phyloP scores from a whole-genome alignment of 371 early-diverging fungal species.

The Nosema muscidifuracis region DNA sequence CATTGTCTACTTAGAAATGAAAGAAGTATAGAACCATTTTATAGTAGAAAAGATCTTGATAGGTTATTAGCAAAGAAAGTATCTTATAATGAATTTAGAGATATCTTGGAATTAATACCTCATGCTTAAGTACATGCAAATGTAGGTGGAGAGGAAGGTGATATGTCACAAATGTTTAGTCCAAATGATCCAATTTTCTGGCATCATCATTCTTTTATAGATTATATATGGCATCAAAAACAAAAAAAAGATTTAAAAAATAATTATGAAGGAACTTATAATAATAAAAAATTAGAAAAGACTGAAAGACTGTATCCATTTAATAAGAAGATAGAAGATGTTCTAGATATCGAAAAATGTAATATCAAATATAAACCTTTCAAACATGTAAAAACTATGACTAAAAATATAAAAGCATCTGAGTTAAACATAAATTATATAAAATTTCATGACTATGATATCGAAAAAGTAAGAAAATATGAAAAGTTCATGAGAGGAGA shows the following conservation, averaged over 20 bases:
- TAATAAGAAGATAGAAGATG: conserved; percentile 23
- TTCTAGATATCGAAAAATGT: not conserved
- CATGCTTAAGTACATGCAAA: conserved; percentile 64
- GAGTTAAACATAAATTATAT: not conserved
- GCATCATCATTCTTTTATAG: conserved; percentile 66
- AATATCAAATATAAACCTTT: conserved; percentile 25
- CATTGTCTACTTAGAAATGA: conserved; percentile 56
- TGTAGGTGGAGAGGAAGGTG: conserved; percentile 65
- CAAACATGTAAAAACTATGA: not conserved
- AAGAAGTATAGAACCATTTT: conserved; percentile 54
- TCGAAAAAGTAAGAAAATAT: conserved; percentile 4
- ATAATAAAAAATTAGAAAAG: not conserved
- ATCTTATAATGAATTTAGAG: conserved; percentile 60
- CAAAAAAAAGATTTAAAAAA: conserved; percentile 43
- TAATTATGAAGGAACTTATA: not conserved
- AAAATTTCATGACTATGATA: not conserved
- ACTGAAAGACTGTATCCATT: conserved; percentile 20
- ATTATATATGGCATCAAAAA: conserved; percentile 65
- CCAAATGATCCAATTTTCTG: conserved; percentile 66
- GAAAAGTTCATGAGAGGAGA: conserved; percentile 19
- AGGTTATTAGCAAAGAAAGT: conserved; percentile 58
- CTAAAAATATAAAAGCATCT: not conserved
- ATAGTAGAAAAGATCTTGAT: conserved; percentile 55
- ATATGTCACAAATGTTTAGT: conserved; percentile 45
- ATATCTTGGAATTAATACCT: conserved; percentile 62